Percentiles rank a stretch among this genome's conserved stretches.
phyloP scores from a whole-genome alignment of 2,329 filamentous ascomycete genomes.

The Scytalidium sp. region DNA sequence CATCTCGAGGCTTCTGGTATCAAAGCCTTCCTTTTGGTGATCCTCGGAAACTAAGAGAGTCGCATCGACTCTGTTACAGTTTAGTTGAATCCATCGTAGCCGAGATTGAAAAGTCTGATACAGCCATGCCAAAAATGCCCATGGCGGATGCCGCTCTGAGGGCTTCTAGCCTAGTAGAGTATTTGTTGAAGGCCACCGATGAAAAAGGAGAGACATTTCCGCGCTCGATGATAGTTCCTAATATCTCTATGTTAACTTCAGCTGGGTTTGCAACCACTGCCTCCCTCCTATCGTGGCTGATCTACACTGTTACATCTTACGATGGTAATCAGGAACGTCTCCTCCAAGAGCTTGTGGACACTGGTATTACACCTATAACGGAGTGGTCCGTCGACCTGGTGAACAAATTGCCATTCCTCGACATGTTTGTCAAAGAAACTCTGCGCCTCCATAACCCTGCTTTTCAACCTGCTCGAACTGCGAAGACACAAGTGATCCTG shows the following conservation, averaged over 20 bases:
- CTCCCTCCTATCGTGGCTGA: conserved; percentile 42
- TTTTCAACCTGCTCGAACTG: conserved; percentile 44
- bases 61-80: conserved; percentile 13
- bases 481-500: conserved; percentile 38
- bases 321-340: conserved; percentile 40
- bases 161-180: conserved; percentile 26
- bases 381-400: conserved; percentile 31
- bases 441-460: conserved; percentile 42
- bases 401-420: conserved; percentile 33
- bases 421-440: conserved; percentile 42
- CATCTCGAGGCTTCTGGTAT: conserved; percentile 42
- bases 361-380: conserved; percentile 28
- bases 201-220: conserved; percentile 39
- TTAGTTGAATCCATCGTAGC: conserved; percentile 36
- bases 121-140: conserved; percentile 27
- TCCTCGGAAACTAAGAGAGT: conserved; percentile 22
- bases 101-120: conserved; percentile 32
- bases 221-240: conserved; percentile 25
- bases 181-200: conserved; percentile 38
- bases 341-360: conserved; percentile 41
- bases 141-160: conserved; percentile 34
- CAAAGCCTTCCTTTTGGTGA: conserved; percentile 41
- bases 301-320: conserved; percentile 40
- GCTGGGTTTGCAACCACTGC: conserved; percentile 46
- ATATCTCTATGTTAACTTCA: conserved; percentile 35